These are phyloP conservation scores for Solanum ahanhuiri DNA, from an alignment of 257 asterid genomes.

Conservation along the genomic window DNA sequence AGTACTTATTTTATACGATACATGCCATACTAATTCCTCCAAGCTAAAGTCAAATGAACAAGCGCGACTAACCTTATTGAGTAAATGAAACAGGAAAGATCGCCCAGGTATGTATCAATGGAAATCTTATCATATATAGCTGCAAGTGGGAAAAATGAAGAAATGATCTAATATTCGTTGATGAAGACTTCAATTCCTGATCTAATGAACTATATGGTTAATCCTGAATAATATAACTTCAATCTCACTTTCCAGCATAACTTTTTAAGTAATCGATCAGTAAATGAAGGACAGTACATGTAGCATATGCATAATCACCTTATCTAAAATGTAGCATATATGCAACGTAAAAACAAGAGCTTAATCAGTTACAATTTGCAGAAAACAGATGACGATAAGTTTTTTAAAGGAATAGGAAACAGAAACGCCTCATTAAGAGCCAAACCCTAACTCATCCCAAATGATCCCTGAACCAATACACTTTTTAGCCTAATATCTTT, in stretches of 20 bases:
- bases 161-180: neutral
- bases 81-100: neutral
- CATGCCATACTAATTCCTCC: neutral
- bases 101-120: neutral
- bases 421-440: neutral
- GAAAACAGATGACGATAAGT: neutral
- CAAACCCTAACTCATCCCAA: neutral
- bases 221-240: neutral
- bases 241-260: neutral
- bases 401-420: neutral
- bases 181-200: neutral
- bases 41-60: neutral
- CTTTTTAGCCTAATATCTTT: neutral
- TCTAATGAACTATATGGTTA: neutral
- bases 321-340: neutral
- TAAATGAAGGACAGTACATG: neutral
- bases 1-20: neutral
- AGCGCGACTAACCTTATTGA: neutral
- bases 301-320: neutral
- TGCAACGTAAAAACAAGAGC: neutral
- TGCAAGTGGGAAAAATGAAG: neutral
- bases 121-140: neutral
- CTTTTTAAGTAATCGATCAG: neutral
- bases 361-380: neutral
- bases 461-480: neutral